These are phyloP conservation scores for Hagleromyces aurorensis DNA, from an alignment of 805 yeast species.

Conservation along the genomic window DNA sequence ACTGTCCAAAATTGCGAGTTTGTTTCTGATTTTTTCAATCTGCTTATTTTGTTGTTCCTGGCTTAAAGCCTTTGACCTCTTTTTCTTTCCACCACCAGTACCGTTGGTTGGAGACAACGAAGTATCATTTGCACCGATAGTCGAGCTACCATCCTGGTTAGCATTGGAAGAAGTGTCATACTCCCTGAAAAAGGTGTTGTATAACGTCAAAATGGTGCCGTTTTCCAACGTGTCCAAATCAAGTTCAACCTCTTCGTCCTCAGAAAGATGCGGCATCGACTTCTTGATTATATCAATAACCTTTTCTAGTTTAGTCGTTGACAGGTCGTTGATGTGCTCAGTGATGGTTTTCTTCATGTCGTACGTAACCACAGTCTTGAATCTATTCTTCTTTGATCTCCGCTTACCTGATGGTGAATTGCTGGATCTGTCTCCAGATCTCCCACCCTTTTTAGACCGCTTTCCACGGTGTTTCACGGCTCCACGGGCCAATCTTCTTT, in stretches of 20 bases:
- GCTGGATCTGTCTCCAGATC: conserved; percentile 32
- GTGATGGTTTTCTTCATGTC: conserved; percentile 95
- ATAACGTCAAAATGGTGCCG: conserved; percentile 70
- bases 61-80: conserved; percentile 48
- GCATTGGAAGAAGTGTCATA: conserved; percentile 19
- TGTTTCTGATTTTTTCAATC: conserved; percentile 63
- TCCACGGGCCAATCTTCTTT: conserved; percentile 37
- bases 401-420: conserved; percentile 7
- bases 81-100: conserved; percentile 25
- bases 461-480: conserved; percentile 22
- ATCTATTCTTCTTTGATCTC: conserved; percentile 23
- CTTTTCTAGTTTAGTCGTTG: conserved; percentile 74
- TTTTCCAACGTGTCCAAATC: conserved; percentile 92
- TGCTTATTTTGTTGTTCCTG: conserved; percentile 62
- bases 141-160: conserved; percentile 20
- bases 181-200: conserved; percentile 67
- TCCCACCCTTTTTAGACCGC: conserved; percentile 36
- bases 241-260: conserved; percentile 89
- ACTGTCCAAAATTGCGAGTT: conserved; percentile 64
- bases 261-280: conserved; percentile 47
- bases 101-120: conserved; percentile 25
- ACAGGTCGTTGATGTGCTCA: conserved; percentile 69
- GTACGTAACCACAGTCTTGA: conserved; percentile 56
- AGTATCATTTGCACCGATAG: conserved; percentile 4
- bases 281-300: conserved; percentile 82